Base-by-base conservation (phyloP, 1,284 basidiomycete species). In the Heliocybe sulcata region DNA sequence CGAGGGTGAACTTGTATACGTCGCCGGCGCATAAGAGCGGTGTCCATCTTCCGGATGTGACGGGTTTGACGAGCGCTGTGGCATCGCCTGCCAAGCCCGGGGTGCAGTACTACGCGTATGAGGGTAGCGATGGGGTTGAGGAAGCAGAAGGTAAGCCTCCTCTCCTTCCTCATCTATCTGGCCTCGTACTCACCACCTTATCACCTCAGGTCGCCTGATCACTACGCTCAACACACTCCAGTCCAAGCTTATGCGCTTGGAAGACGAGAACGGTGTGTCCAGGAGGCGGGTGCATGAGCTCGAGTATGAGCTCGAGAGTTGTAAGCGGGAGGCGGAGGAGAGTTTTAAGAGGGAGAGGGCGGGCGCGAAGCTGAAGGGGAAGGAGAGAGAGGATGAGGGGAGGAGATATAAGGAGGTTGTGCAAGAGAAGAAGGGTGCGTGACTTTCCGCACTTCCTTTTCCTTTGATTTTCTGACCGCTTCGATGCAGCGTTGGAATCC, bases 341-440 rank as follows among this genome's bases (percentile, higher is more conserved):
- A 20, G 73, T 87, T 11, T 67, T 82, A 47, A 80, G 82, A 56
- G n/a, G n/a, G n/a, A 73, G 75, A 47, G 81, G 82, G 58, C 77
- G 79, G 48, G 58, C 65, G 2, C n/a, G 71, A 74, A 23, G 64
- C 70, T 69, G 56, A 72, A 73, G 51, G 69, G 68, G 62, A 58
- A 63, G 45, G 63, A 62, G 42, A 63, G 25, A 49, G 47, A 3
- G 14, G 6, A 29, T 4, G 47, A 16, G 47, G 20, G 12, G 12
- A 51, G 54, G 52, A 69, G 84, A 48, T 91, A 90, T 63, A 77
- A 76, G 53, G 85, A 90, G 60, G 87, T 81, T 4, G 83, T 92
- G 0, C 84, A 88, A 58, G 90, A 92, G 66, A 93, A 93, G 70
- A 90, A 90, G 75, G 88, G 92, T 92, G 54, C 54, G 71, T 54